These are phyloP conservation scores for Syzygium jambos DNA, from an alignment of 345 rosid genomes.

Conservation along the genomic window DNA sequence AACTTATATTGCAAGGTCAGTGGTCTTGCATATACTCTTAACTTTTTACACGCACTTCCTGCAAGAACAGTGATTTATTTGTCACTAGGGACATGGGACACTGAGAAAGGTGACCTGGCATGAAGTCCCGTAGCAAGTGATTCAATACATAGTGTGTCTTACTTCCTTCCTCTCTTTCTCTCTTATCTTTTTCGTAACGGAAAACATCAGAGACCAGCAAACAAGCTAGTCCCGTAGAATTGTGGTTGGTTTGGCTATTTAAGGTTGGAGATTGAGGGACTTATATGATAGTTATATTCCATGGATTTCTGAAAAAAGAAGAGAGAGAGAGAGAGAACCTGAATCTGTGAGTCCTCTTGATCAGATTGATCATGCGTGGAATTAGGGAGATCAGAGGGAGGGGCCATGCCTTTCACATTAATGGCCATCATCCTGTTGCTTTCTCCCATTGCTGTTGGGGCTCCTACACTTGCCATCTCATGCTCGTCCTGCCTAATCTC, in stretches of 20 bases:
- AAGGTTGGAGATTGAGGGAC: not conserved
- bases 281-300: not conserved
- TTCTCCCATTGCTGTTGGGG: not conserved
- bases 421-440: slow-evolving; percentile 33
- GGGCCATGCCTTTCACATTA: slow-evolving; percentile 4
- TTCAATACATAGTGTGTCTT: not conserved
- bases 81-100: not conserved
- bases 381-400: not conserved
- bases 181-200: not conserved
- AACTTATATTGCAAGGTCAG: not conserved
- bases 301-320: not conserved
- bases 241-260: not conserved
- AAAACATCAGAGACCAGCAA: not conserved
- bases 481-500: not conserved
- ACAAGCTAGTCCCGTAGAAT: not conserved
- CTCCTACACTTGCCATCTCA: not conserved
- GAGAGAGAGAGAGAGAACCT: not conserved
- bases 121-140: not conserved
- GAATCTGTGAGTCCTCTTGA: not conserved
- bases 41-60: not conserved
- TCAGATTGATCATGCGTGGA: not conserved
- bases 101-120: not conserved
- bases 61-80: not conserved
- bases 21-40: not conserved
- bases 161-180: not conserved